Conservation (phyloP, 2,329 filamentous ascomycete species). For the Ceratocystis colombiana region DNA sequence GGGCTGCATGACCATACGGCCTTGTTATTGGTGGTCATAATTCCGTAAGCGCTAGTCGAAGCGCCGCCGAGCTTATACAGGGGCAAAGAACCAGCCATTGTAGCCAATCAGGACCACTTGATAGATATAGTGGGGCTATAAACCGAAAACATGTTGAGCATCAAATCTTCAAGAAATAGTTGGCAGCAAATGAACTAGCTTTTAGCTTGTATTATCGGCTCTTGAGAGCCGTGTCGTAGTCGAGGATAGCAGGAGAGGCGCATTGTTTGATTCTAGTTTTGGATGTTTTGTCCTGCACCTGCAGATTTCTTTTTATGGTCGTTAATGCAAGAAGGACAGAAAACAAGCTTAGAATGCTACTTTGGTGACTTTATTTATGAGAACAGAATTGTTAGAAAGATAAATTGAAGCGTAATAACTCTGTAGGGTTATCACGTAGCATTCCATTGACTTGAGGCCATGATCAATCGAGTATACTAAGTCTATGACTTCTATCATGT, state of each 20-base stretch:
- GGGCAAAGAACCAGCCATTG: constrained; percentile 8
- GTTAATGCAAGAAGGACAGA: too few species aligned
- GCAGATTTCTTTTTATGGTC: too few species aligned
- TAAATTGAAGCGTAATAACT: too few species aligned
- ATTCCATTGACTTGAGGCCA: too few species aligned
- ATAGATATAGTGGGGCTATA: background rate
- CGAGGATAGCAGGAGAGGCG: too few species aligned
- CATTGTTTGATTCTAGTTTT: too few species aligned
- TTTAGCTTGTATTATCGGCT: background rate
- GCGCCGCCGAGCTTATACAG: constrained; percentile 20
- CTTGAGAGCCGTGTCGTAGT: background rate
- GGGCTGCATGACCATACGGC: background rate
- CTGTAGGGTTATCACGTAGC: too few species aligned
- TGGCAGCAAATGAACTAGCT: background rate
- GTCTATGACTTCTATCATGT: background rate
- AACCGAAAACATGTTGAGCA: constrained; percentile 14
- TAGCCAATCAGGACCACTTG: constrained; percentile 18
- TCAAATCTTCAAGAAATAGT: constrained; percentile 17
- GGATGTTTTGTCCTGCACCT: too few species aligned
- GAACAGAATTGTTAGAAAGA: too few species aligned
- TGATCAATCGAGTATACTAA: too few species aligned
- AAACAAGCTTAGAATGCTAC: too few species aligned
- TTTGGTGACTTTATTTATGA: too few species aligned
- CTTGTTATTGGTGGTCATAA: constrained; percentile 18
- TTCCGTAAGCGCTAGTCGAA: constrained; percentile 23